Evolutionary conservation across 2,329 filamentous ascomycete genomes (phyloP), one percentile per base, ranked within the genome.

Genomic region (Akanthomyces dipterigenus): DNA sequence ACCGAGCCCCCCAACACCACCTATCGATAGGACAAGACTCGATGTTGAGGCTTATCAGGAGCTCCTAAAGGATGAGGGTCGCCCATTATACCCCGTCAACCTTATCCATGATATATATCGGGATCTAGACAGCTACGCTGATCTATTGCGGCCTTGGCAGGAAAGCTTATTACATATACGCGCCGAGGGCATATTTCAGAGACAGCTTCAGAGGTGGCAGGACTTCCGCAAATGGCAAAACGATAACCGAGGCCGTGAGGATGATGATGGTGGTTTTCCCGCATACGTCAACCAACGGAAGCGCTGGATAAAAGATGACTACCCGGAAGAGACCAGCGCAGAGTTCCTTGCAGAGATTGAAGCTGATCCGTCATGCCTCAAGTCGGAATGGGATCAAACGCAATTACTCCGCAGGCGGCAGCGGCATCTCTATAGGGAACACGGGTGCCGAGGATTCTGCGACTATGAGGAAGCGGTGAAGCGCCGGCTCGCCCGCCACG

Each of bases 401-500:
- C 46, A 40, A 40, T 16, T 1, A 5, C 3, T 20, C 5, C 22
- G 31, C 34, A 7, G 3, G 22, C 3, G 2, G 45, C 45, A 42
- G 46, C 56, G 56, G n/a, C 22, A 22, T 26, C 1, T 11, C 9
- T 43, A 11, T 18, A 49, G 56, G 8, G 56, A 59, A 42, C 18
- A 9, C 7, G 42, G 26, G 26, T 68, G 65, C 49, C 18, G 61
- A 4, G 62, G 50, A 1, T 70, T 72, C 48, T 26, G 49, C 45
- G 65, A 65, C 26, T 73, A 75, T 60, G 62, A 46, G 18, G 60
- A 67, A 20, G 67, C 65, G 11, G 64, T 70, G 3, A 68, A 71
- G 64, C 62, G 63, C 22, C 68, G 68, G 16, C 68, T 75, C 1
- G 60, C 61, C 18, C 55, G 63, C 8, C 69, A 76, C 60, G 66